phyloP scores from a whole-genome alignment of 2,329 filamentous ascomycete genomes.

The Tolypocladium paradoxum region DNA sequence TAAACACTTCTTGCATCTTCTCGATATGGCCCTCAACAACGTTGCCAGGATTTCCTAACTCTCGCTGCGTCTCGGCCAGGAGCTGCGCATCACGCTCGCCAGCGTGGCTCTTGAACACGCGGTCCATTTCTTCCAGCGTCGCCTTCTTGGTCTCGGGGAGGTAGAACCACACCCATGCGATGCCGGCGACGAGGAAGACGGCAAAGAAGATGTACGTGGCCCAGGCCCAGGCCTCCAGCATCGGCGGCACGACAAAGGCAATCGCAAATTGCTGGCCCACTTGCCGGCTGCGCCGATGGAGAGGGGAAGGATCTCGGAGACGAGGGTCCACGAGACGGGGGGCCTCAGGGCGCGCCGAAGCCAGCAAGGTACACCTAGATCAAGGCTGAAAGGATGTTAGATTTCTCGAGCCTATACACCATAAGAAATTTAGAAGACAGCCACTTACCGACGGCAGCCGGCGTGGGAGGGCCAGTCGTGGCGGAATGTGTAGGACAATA shows the following conservation, averaged over 20 bases:
- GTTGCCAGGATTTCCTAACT: no score
- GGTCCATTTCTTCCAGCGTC: conserved; percentile 43
- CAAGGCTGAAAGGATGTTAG: conserved; percentile 8
- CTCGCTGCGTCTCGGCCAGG: conserved; percentile 12
- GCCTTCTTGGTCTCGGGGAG: conserved; percentile 44
- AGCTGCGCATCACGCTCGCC: conserved; percentile 14
- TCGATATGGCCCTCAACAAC: no score
- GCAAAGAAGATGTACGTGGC: conserved; percentile 49
- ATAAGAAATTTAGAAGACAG: not conserved
- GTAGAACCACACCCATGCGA: conserved; percentile 37
- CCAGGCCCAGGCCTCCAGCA: conserved; percentile 26
- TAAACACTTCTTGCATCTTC: no score
- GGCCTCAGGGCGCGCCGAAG: conserved; percentile 32
- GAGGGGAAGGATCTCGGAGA: conserved; percentile 35
- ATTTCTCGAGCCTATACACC: no score
- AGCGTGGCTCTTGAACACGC: conserved; percentile 33
- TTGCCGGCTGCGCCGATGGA: conserved; percentile 28
- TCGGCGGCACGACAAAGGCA: conserved; percentile 32
- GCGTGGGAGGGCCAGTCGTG: conserved; percentile 26
- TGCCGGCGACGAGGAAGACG: conserved; percentile 33
- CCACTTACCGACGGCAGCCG: conserved; percentile 20
- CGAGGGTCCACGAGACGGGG: conserved; percentile 35
- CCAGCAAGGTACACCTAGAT: conserved; percentile 40
- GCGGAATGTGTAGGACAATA: conserved; percentile 25
- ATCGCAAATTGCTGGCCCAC: conserved; percentile 35